Evolutionary conservation across 805 yeast species (phyloP), one percentile per base, ranked within the genome.

Genomic region (Lipomyces sp.): DNA sequence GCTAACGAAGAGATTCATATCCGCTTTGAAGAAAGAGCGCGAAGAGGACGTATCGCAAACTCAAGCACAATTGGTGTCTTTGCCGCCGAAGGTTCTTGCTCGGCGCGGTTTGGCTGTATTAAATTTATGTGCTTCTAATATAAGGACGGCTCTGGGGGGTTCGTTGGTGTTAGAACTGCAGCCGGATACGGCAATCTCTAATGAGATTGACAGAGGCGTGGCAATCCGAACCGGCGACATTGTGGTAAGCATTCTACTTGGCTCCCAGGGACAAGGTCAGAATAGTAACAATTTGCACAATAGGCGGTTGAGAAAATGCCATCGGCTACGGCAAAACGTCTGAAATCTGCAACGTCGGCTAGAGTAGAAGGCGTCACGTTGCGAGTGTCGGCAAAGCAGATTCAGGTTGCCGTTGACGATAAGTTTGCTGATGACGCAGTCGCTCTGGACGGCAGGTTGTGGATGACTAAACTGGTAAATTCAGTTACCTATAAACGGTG

Each of bases 91-190:
- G 74, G 82, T 82, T 63, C 80, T 94, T n/a, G 89, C 89, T 0
- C 77, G 80, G 10, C 81, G 85, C 61, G 98, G 97, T 0, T 79
- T 90, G 33, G 98, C 98, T 0, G 80, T 91, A 3, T 76, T 87
- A 58, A 90, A 92, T 75, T 79, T 94, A 58, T 75, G 79, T 0
- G 78, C 89, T 13, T 82, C 83, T n/a, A 85, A 86, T 63, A 77
- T 90, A 1, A 80, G 89, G 63, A 89, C 93, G 0, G 96, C 97
- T 0, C 78, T 91, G 8, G 96, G 91, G 15, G 97, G 97, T 1
- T 85, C 87, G 65, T 80, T 86, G 1, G 80, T 88, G 4, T 72
- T 91, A 13, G 96, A 91, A 69, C 77, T 94, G 61, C 80, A 73
- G 18, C 78, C 81, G 35, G 94, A 90, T 69, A 79, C 87, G 0